Base-by-base conservation (phyloP, 306 rosid genomes). In the Cucurbita moschata region DNA sequence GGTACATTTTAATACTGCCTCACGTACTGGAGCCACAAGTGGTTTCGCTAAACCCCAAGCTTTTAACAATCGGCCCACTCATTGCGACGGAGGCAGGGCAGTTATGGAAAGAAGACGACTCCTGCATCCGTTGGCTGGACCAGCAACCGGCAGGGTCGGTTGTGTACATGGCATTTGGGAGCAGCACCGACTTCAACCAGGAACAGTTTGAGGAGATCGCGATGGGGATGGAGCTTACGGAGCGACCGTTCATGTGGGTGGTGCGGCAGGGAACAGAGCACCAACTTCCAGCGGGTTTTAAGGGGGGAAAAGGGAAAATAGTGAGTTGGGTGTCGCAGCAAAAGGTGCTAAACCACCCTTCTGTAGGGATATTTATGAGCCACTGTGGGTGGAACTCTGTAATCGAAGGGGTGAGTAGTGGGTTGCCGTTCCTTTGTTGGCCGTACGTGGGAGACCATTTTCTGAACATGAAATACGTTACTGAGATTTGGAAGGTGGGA, bases 181-280 rank as follows among this genome's bases (percentile, higher is more conserved):
- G 43, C 1, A 23, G 18, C 18, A 10, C 39, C 39, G 7, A 26
- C 6, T 23, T 23, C 2, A 58, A 4, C 64, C 2, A 1, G 7
- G 8, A 12, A 26, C 64, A 58, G 16, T 58, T 58, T 6, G 40
- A 59, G 38, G 65, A 59, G 38, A 26, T 59, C 0, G 65, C 79
- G 10, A 37, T 60, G 47, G 84, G 79, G 3, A 47, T 81, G 0
- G 71, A 81, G 51, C 77, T 81, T 14, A 10, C 77, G 10, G 62
- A 60, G 39, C 21, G 74, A 57, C 77, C 84, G 3, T 81, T 77
- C 59, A 40, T 78, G 55, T 86, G 87, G 92, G 92, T 83, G 60
- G 78, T 83, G 42, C 66, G 85, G 11, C n/a, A 65, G 5, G 30
- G 58, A 13, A 7, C 70, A 15, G 46, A 64, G 13, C 19, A 64